Percentiles rank a stretch among this genome's conserved stretches.
Conservation (phyloP, 1,284 basidiomycete species). For the Puccinia coronata region DNA sequence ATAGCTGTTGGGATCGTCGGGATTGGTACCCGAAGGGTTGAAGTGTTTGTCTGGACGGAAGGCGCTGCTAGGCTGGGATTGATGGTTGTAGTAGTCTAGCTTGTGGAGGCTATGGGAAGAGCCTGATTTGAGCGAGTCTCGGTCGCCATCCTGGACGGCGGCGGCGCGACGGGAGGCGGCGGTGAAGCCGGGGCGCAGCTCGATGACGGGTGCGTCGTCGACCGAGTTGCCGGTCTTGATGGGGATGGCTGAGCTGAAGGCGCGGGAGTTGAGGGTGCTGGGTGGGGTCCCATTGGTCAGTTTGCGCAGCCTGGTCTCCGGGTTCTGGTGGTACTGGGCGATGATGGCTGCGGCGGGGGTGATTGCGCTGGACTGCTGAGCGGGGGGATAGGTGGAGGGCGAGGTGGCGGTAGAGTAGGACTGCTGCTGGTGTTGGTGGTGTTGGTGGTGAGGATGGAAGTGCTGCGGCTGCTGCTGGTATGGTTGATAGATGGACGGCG, state of each 20-base stretch:
- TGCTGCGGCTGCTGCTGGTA: conserved; percentile 9
- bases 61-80: not conserved
- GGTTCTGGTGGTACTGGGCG: conserved; percentile 40
- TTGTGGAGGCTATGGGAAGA: conserved; percentile 43
- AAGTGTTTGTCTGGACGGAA: conserved; percentile 7
- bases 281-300: conserved; percentile 11
- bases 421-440: not conserved
- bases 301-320: conserved; percentile 37
- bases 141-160: conserved; percentile 23
- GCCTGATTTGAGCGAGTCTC: conserved; percentile 41
- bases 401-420: conserved; percentile 13
- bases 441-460: not conserved
- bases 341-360: conserved; percentile 43
- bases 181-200: conserved; percentile 32
- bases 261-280: conserved; percentile 10
- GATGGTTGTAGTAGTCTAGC: conserved; percentile 33
- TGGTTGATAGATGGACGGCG: conserved; percentile 29
- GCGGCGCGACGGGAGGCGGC: conserved; percentile 30
- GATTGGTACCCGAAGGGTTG: not conserved
- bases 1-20: conserved; percentile 7
- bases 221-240: conserved; percentile 32
- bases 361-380: not conserved
- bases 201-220: conserved; percentile 39
- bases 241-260: conserved; percentile 41
- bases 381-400: conserved; percentile 45